These are phyloP conservation scores for Heterobasidion annosum DNA, from an alignment of 1,284 basidiomycete species.

Conservation along the genomic window DNA sequence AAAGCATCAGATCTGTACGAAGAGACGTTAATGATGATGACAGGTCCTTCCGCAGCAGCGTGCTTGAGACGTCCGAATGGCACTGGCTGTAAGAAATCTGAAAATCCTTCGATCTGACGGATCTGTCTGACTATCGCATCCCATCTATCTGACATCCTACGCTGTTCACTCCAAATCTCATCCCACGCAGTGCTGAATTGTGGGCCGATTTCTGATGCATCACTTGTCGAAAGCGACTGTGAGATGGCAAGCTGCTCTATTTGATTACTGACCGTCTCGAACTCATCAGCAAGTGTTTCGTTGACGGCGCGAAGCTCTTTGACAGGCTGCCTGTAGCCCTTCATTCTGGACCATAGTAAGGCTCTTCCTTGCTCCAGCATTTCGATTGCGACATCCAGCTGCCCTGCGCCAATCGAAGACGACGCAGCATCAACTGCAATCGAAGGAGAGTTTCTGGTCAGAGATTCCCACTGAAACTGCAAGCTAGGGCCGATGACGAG, in stretches of 20 bases:
- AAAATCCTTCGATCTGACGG: constrained; percentile 18
- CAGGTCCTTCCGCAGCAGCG: constrained; percentile 23
- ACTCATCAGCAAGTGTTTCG: constrained; percentile 14
- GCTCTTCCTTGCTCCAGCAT: constrained; percentile 22
- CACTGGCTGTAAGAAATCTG: constrained; percentile 12
- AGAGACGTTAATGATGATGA: constrained; percentile 23
- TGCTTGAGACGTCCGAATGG: constrained; percentile 18
- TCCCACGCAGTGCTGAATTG: constrained; percentile 8
- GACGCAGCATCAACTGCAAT: constrained; percentile 22
- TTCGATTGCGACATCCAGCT: constrained; percentile 25
- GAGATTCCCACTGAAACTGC: not conserved
- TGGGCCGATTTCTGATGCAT: not conserved
- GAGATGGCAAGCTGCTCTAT: constrained; percentile 1
- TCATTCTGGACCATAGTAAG: constrained; percentile 20
- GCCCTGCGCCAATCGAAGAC: constrained; percentile 21
- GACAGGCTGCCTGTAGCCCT: constrained; percentile 13
- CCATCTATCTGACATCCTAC: constrained; percentile 14
- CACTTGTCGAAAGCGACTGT: not conserved
- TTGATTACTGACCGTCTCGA: constrained; percentile 12
- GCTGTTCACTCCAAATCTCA: constrained; percentile 10
- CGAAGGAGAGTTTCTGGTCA: not conserved
- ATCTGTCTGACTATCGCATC: constrained; percentile 17
- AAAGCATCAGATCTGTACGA: constrained; percentile 18
- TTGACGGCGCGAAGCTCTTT: constrained; percentile 13
- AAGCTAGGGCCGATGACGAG: not conserved